phyloP scores from a whole-genome alignment of 306 rosid genomes.

The Rosa multiflora region DNA sequence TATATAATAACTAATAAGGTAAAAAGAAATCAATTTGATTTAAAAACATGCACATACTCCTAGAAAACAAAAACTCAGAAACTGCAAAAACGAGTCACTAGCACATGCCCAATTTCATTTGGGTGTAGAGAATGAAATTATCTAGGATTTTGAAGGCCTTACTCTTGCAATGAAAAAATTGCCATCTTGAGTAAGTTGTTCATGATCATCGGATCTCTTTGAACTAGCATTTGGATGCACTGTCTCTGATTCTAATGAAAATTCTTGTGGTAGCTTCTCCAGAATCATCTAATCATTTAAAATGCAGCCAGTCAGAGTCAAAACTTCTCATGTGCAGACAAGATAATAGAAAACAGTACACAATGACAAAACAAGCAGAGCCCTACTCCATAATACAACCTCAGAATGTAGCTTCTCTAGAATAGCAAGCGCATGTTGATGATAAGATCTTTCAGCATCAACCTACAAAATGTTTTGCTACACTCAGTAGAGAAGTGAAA shows the following conservation, averaged over 20 bases:
- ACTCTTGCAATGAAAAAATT: constrained; percentile 67
- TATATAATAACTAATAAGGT: too few species aligned
- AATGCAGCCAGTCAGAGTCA: constrained; percentile 17
- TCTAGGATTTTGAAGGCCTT: constrained; percentile 24
- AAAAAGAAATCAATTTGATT: neutral
- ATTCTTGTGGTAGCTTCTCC: constrained; percentile 54
- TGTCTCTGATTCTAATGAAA: constrained; percentile 31
- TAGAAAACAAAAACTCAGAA: neutral
- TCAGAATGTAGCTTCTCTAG: constrained; percentile 71
- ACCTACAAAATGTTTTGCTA: constrained; percentile 46
- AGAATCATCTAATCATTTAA: constrained; percentile 47
- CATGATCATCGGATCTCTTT: constrained; percentile 38
- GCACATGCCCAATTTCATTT: neutral
- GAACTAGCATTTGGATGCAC: constrained; percentile 37
- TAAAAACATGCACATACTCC: neutral
- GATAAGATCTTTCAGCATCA: constrained; percentile 79
- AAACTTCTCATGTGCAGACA: constrained; percentile 12
- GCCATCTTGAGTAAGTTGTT: constrained; percentile 37
- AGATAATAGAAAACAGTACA: constrained; percentile 16
- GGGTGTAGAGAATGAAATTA: neutral
- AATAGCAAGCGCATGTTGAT: constrained; percentile 66
- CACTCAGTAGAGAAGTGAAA: neutral
- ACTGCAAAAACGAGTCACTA: neutral
- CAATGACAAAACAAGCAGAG: too few species aligned
- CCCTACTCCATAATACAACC: constrained; percentile 42